phyloP scores from a whole-genome alignment of 148 eudicot species.

The Rhododendron henanense region DNA sequence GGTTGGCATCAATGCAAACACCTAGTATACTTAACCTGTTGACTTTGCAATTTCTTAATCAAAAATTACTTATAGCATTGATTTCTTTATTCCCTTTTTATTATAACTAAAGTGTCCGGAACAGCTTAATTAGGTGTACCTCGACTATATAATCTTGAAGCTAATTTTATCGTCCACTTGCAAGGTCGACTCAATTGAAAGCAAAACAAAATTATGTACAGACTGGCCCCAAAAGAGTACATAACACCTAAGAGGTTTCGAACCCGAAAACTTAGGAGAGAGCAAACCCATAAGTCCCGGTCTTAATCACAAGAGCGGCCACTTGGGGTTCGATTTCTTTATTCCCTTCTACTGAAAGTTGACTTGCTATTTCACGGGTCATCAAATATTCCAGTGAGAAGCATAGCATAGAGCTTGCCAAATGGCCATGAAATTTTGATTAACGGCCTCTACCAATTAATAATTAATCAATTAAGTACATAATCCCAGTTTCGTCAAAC shows the following conservation, averaged over 20 bases:
- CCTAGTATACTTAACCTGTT: background rate
- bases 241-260: too few species aligned
- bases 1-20: background rate
- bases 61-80: background rate
- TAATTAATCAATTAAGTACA: background rate
- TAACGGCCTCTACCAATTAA: background rate
- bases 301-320: background rate
- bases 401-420: background rate
- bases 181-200: too few species aligned
- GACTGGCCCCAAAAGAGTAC: too few species aligned
- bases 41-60: background rate
- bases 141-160: too few species aligned
- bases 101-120: too few species aligned
- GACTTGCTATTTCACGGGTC: background rate
- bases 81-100: background rate
- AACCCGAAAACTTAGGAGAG: background rate
- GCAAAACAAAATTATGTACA: too few species aligned
- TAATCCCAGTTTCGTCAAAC: slow-evolving; percentile 12
- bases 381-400: background rate
- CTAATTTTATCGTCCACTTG: too few species aligned
- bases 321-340: background rate
- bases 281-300: background rate
- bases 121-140: too few species aligned
- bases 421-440: slow-evolving; percentile 12
- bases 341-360: background rate